Base-by-base conservation (phyloP, 2,329 filamentous ascomycete species). In the Ophiosphaerella korrae region DNA sequence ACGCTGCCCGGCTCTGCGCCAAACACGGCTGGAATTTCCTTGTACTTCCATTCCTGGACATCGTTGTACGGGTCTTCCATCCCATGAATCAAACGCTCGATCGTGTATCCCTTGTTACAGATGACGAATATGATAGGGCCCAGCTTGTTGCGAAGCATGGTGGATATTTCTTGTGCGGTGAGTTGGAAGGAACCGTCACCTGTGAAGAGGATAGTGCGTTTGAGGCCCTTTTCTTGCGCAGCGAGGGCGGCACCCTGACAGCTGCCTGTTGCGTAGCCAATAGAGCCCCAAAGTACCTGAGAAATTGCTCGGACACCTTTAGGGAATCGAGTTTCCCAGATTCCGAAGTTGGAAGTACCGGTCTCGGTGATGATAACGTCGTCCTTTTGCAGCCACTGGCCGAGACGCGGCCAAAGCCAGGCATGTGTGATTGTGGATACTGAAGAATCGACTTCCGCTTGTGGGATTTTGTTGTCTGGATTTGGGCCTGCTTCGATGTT, bases 301-400 rank as follows among this genome's bases (percentile, higher is more conserved):
- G 84, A 91, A 64, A 96, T 84, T 14, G 88, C 89, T 7, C 84
- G 90, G n/a, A 92, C 88, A n/a, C 83, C 81, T 2, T 78, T 71
- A 0, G 91, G 91, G 76, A 96, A 94, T 36, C 84, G 83, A 4
- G 90, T 92, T 50, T 92, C 89, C 84, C 89, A 91, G 64, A 94
- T 89, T 48, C 92, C 92, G 71, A 95, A 93, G 75, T 92, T 93
- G 50, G 90, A 81, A 0, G 92, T 96, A 34, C 91, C 92, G 2
- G 91, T 96, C 72, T 95, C 92, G 0, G 91, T 93, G 43, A 96
- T 83, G 47, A 96, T 79, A 49, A 95, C 84, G 64, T 96, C 92
- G 39, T 86, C 80, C 46, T 86, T 78, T 46, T 82, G 80, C 8
- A 96, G 76, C 79, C 88, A 95, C 55, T 86, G 80, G 33, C 88